A percentile compares a stretch with the other conserved stretches of the same genome.
Conservation (phyloP, 352 stramenopile species). For the Globisporangium sylvaticum region DNA sequence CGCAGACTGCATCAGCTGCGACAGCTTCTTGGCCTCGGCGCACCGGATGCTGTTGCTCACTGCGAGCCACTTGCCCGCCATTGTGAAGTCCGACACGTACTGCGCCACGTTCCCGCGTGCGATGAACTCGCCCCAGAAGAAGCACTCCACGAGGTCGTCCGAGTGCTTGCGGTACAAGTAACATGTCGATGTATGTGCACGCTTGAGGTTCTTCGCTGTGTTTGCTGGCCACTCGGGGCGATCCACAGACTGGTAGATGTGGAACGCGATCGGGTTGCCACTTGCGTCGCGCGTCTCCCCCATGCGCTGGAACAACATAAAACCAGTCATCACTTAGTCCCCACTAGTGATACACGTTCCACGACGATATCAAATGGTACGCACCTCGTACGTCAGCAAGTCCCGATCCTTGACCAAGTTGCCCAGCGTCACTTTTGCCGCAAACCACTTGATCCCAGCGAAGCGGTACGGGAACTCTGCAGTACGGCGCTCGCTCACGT, state of each 20-base stretch:
- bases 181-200: constrained; percentile 22
- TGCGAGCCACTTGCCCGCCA: constrained; percentile 30
- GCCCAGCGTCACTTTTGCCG: constrained; percentile 24
- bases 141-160: constrained; percentile 19
- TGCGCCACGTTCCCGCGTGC: constrained; percentile 26
- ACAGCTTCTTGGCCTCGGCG: constrained; percentile 2
- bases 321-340: too few relatives aligned
- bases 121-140: constrained; percentile 30
- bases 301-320: constrained; percentile 18
- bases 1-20: neutral
- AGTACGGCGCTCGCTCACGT: constrained; percentile 26
- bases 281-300: constrained; percentile 26
- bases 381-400: constrained; percentile 38
- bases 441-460: constrained; percentile 40
- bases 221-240: constrained; percentile 25
- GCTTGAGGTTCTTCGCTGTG: constrained; percentile 24
- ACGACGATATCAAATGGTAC: too few relatives aligned
- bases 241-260: constrained; percentile 40
- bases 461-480: constrained; percentile 29
- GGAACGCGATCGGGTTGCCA: constrained; percentile 31
- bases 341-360: too few relatives aligned
- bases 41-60: constrained; percentile 16
- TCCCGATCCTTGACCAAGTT: constrained; percentile 33
- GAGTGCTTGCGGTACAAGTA: constrained; percentile 27
- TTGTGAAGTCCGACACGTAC: constrained; percentile 29